Conservation (phyloP, 2,329 filamentous ascomycete species). For the Trichophyton mentagrophytes region DNA sequence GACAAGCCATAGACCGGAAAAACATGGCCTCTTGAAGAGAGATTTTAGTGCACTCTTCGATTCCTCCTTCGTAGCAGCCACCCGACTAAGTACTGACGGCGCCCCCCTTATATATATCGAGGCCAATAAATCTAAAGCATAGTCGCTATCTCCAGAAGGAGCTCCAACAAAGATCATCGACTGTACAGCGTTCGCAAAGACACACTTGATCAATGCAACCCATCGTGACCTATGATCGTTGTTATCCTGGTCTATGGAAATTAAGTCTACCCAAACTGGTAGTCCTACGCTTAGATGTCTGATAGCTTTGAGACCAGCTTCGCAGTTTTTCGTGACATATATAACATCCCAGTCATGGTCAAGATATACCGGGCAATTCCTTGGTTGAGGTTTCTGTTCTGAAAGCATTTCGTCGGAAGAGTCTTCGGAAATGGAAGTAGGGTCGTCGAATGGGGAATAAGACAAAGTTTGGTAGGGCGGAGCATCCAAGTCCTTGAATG, state of each 20-base stretch:
- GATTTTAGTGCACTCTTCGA: not conserved
- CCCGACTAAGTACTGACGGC: not conserved
- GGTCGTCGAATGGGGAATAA: not conserved
- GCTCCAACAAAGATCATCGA: not conserved
- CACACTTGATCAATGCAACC: constrained; percentile 10
- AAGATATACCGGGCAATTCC: not conserved
- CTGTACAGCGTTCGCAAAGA: constrained; percentile 9
- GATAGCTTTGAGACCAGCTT: constrained; percentile 1
- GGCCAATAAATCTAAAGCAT: not conserved
- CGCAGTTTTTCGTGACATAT: constrained; percentile 5
- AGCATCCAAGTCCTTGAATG: not conserved
- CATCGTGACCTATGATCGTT: constrained; percentile 10
- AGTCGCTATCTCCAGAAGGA: not conserved
- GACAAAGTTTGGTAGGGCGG: constrained; percentile 7
- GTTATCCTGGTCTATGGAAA: constrained; percentile 13
- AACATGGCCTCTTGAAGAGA: not conserved
- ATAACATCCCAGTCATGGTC: not conserved
- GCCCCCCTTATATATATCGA: not conserved
- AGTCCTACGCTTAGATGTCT: not conserved
- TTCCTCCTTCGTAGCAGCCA: not conserved
- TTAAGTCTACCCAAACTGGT: constrained; percentile 12
- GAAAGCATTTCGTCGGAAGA: not conserved
- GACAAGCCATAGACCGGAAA: not conserved
- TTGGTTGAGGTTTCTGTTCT: too few relatives aligned
- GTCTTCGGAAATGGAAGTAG: constrained; percentile 1